phyloP scores from a whole-genome alignment of 108 stramenopile genomes.

The Hondaea fermentalgiana region DNA sequence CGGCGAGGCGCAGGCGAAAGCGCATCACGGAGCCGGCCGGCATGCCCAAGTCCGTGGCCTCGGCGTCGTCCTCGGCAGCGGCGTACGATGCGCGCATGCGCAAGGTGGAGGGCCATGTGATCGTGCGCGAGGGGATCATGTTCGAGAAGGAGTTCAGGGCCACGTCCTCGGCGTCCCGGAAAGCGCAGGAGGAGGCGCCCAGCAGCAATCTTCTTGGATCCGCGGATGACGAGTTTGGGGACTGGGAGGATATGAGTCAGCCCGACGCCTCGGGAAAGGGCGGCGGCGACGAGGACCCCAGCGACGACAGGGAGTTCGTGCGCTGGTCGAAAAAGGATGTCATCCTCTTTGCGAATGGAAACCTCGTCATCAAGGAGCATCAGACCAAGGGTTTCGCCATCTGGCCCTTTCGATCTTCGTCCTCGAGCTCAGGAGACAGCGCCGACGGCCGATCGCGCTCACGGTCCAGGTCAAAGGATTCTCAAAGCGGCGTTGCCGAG shows the following conservation, averaged over 20 bases:
- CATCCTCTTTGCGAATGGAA: neutral
- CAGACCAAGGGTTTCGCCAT: neutral
- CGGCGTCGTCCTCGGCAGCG: neutral
- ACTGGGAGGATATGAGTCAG: neutral
- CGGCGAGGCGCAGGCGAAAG: neutral
- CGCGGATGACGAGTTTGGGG: neutral
- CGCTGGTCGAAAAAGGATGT: neutral
- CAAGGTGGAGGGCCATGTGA: neutral
- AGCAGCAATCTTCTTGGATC: neutral
- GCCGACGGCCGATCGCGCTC: neutral
- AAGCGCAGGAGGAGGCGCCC: neutral
- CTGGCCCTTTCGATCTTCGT: neutral
- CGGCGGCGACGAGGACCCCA: neutral
- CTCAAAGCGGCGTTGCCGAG: neutral
- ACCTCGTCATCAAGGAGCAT: neutral
- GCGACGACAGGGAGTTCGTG: neutral
- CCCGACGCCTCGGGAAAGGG: neutral
- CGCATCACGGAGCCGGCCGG: neutral
- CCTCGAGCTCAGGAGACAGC: neutral
- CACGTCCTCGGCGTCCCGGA: neutral
- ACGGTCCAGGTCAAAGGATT: neutral
- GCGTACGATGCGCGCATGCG: neutral
- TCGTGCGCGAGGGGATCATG: conserved; percentile 11
- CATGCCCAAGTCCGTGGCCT: neutral
- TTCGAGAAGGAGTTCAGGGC: neutral